Evolutionary conservation across 2,329 filamentous ascomycete species (phyloP), one percentile per base, ranked within the genome.

Genomic region (Celoporthe dispersa): DNA sequence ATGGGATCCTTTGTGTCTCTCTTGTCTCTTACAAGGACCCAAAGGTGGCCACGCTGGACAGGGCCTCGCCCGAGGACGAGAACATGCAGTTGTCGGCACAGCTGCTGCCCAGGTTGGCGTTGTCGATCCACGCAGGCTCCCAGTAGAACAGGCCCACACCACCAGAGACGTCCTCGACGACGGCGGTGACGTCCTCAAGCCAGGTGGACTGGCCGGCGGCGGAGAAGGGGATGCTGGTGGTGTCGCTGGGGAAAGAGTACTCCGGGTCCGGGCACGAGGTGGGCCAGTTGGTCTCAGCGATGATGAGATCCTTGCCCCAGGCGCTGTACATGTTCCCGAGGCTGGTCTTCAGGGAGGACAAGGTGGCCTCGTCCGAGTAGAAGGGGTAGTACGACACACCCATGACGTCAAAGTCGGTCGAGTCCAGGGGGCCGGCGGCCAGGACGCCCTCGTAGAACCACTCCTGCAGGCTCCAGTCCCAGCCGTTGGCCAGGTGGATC

Each of bases 401-500:
- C 81, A 93, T 91, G 73, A 91, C 85, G 77, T 94, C 91, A 70
- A 90, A 92, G 73, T 92, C 90, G 6, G 81, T 79, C 0, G 81
- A 74, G 3, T 78, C 76, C 3, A 91, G 81, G 1, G 82, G 81
- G 1, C 86, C 89, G 33, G 81, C 79, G 9, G 77, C 82, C 0
- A 91, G 81, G 0, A 90, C 85, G 2, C 81, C 82, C 33, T 85
- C 84, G 79, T 92, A 93, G 70, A 76, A 79, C 64, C 84, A 90
- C 71, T 90, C 80, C 76, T 93, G 90, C 2, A 86, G 86, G 3
- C 79, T 82, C 88, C 87, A 92, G 73, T 91, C 85, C 89, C 90
- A 94, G n/a, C 91, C 91, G 75, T 92, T 91, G 78, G 93, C 90
- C 3, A 93, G 84, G 57, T 93, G 91, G 55, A 93, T 87, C 88